Evolutionary conservation across 2,329 filamentous ascomycete species (phyloP).

Genomic region (Podosphaera leucotricha): DNA sequence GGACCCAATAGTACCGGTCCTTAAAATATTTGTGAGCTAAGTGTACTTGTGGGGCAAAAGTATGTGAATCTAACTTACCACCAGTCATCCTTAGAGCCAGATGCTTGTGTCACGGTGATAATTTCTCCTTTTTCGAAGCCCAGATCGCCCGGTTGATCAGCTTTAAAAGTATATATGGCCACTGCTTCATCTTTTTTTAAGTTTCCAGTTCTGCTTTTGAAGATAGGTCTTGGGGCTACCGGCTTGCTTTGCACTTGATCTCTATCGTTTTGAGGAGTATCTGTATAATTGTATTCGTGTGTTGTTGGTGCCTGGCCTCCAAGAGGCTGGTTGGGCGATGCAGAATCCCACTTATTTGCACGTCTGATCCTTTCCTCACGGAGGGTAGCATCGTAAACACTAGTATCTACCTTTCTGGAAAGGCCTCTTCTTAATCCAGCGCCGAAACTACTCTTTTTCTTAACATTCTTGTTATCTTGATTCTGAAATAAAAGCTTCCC

Average conservation of each 20-base stretch:
- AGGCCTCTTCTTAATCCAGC: slow-evolving; percentile 34
- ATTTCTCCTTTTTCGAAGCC: slow-evolving; percentile 95
- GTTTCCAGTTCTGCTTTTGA: slow-evolving; percentile 32
- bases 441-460: slow-evolving; percentile 44
- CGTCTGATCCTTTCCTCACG: neutral
- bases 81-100: slow-evolving; percentile 86
- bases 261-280: slow-evolving; percentile 20
- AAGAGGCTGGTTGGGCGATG: neutral
- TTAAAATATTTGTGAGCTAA: slow-evolving; percentile 16
- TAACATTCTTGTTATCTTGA: slow-evolving; percentile 42
- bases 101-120: slow-evolving; percentile 85
- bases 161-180: slow-evolving; percentile 82
- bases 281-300: slow-evolving; percentile 28
- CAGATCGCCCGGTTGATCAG: slow-evolving; percentile 76
- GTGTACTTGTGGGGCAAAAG: neutral
- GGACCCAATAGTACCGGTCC: slow-evolving; percentile 72
- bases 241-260: slow-evolving; percentile 40
- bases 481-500: slow-evolving; percentile 59
- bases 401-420: neutral
- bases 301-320: neutral
- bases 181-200: slow-evolving; percentile 59
- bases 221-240: slow-evolving; percentile 72
- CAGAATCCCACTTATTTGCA: neutral
- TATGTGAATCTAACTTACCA: slow-evolving; percentile 32
- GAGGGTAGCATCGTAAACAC: neutral